Evolutionary conservation across 163 green algal genomes (phyloP).

Genomic region (Volvox carteri): DNA sequence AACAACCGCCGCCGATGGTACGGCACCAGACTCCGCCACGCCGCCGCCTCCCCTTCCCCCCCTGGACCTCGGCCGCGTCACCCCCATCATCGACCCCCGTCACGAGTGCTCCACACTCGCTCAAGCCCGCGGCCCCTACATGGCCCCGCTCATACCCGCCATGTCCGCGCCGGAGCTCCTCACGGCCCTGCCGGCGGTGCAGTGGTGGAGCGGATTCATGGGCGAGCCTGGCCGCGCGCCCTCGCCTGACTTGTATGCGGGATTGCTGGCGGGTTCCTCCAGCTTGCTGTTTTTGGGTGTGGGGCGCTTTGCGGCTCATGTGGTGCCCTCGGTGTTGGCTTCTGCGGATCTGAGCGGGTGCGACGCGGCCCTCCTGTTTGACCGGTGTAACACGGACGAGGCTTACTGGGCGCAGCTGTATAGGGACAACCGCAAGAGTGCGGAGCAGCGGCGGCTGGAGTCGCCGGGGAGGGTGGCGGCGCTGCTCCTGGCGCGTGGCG

Average conservation of each 20-base stretch:
- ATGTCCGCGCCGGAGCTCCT: slow-evolving; percentile 27
- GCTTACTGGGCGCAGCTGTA: slow-evolving; percentile 63
- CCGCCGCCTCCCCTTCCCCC: slow-evolving; percentile 2
- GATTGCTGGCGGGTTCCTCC: background rate
- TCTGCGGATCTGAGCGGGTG: slow-evolving; percentile 54
- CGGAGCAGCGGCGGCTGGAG: slow-evolving; percentile 56
- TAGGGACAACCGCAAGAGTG: slow-evolving; percentile 66
- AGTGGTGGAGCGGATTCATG: slow-evolving; percentile 51
- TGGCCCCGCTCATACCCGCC: slow-evolving; percentile 18
- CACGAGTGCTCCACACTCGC: slow-evolving; percentile 61
- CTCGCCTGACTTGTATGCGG: slow-evolving; percentile 48
- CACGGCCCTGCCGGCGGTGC: slow-evolving; percentile 4
- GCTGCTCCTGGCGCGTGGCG: slow-evolving; percentile 62
- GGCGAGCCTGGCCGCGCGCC: slow-evolving; percentile 50
- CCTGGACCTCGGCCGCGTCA: slow-evolving; percentile 63
- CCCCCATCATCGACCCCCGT: slow-evolving; percentile 61
- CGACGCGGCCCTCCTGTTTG: slow-evolving; percentile 62
- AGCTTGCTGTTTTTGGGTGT: slow-evolving; percentile 65
- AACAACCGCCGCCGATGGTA: background rate
- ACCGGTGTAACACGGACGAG: slow-evolving; percentile 53
- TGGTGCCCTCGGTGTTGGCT: slow-evolving; percentile 55
- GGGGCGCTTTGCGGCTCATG: slow-evolving; percentile 61
- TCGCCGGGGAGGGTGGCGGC: slow-evolving; percentile 32
- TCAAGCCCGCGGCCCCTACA: slow-evolving; percentile 54
- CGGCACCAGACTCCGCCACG: background rate